Percentiles rank a stretch among this genome's conserved stretches.
Conservation (phyloP, 2,329 filamentous ascomycete species). For the Colletotrichum higginsianum region DNA sequence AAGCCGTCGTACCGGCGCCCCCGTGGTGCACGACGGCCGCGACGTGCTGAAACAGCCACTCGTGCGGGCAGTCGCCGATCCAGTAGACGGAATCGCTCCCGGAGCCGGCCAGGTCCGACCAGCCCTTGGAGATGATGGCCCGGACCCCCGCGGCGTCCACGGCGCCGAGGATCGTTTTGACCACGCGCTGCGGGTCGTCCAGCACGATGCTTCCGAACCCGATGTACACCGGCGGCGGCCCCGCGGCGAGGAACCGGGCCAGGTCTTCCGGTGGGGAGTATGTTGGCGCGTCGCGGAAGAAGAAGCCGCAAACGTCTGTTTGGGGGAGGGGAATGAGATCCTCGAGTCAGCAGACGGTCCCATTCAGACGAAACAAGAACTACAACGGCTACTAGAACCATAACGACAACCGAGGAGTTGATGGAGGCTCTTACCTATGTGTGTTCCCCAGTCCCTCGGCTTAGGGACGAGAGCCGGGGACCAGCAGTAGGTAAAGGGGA, state of each 20-base stretch:
- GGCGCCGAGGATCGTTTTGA: constrained; percentile 62
- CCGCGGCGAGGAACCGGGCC: constrained; percentile 59
- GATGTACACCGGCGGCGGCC: constrained; percentile 67
- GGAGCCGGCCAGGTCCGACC: constrained; percentile 21
- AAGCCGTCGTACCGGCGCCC: constrained; percentile 32
- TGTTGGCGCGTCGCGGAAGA: constrained; percentile 55
- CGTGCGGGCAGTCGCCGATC: constrained; percentile 32
- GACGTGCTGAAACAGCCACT: constrained; percentile 30
- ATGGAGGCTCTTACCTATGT: constrained; percentile 62
- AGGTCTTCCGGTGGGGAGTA: constrained; percentile 58
- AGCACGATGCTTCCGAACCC: constrained; percentile 72
- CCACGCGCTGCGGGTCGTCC: constrained; percentile 62
- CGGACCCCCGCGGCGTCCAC: constrained; percentile 61
- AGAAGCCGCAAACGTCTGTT: constrained; percentile 59
- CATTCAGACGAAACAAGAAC: background rate
- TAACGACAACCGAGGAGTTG: background rate
- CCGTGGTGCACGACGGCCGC: constrained; percentile 33
- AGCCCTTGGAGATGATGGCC: constrained; percentile 61
- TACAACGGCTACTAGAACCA: background rate
- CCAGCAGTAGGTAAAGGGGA: constrained; percentile 75
- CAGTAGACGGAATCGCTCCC: constrained; percentile 54
- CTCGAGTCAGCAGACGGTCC: no score
- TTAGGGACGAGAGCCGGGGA: constrained; percentile 68
- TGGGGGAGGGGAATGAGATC: constrained; percentile 40
- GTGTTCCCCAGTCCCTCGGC: constrained; percentile 73